Conservation (phyloP, 495 filamentous ascomycete species). For the Aspergillus baeticus region DNA sequence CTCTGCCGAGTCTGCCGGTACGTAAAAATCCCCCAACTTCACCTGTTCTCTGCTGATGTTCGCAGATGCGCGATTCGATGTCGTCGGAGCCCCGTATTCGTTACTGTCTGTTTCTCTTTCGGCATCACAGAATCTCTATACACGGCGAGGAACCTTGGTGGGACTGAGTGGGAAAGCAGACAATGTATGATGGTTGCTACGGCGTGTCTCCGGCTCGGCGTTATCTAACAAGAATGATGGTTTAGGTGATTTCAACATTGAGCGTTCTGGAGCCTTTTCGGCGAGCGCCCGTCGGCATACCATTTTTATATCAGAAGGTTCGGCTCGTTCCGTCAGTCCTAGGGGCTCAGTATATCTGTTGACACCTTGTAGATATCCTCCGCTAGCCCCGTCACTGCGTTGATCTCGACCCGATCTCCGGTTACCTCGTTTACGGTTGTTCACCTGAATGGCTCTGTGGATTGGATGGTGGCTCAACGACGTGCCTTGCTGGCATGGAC, state of each 20-base stretch:
- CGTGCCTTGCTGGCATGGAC: constrained; percentile 92
- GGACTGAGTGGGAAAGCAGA: constrained; percentile 85
- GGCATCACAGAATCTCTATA: constrained; percentile 89
- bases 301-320: constrained; percentile 88
- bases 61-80: constrained; percentile 89
- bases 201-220: not conserved
- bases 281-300: constrained; percentile 74
- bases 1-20: constrained; percentile 44
- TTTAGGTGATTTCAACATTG: constrained; percentile 76
- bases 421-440: constrained; percentile 82
- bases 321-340: not conserved
- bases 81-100: constrained; percentile 84
- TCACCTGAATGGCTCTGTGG: constrained; percentile 87
- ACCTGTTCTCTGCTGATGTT: constrained; percentile 8
- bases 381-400: constrained; percentile 76
- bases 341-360: not conserved
- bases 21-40: not conserved
- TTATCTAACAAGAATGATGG: not conserved
- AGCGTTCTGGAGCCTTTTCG: constrained; percentile 81
- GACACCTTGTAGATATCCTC: constrained; percentile 61
- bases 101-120: constrained; percentile 90
- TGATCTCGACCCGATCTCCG: constrained; percentile 83
- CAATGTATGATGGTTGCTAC: constrained; percentile 59
- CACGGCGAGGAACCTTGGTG: constrained; percentile 85
- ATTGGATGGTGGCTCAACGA: constrained; percentile 90